Evolutionary conservation across 2,329 filamentous ascomycete genomes (phyloP), one percentile per base, ranked within the genome.

Genomic region (Teratosphaeria nubilosa): DNA sequence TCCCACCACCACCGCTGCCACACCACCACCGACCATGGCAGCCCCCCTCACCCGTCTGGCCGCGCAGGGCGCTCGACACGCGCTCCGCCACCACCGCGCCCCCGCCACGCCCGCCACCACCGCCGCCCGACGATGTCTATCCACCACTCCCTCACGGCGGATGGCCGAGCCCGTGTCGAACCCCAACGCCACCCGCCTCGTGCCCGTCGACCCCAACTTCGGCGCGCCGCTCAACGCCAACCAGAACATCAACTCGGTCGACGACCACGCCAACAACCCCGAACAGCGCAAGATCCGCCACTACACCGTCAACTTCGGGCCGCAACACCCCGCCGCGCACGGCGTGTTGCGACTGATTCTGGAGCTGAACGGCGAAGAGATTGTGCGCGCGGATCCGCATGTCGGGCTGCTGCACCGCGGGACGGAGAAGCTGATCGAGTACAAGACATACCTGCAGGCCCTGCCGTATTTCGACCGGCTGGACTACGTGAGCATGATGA

Each of bases 401-500:
- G 92, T 99, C 69, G 94, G 94, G 59, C 80, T 99, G 75, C 83
- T 99, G 70, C 94, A 99, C 77, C 86, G 94, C 69, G 94, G 94
- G 67, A 99, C 94, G 63, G 94, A 99, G 82, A 99, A 99, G 83
- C 85, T 99, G 78, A 97, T 97, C 77, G 94, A 99, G 82, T 99
- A 99, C 84, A 96, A 96, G 83, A 96, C 92, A 68, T 99, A 99
- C 73, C 83, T 97, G 71, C 94, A 99, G 81, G 94, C 94, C 59
- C 81, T 99, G 72, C 94, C 94, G 58, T 99, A 99, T 81, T 99
- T 99, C 74, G 94, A 99, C 78, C 90, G 94, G 68, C 82, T 99
- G 75, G 94, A 99, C 77, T 99, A 99, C 76, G 91, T 96, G 68
- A 96, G 91, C 70, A 99, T 99, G 95, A 99, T 99, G 94, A 99